These are phyloP conservation scores for Dryas octopetala DNA, from an alignment of 306 rosid species.

Conservation along the genomic window DNA sequence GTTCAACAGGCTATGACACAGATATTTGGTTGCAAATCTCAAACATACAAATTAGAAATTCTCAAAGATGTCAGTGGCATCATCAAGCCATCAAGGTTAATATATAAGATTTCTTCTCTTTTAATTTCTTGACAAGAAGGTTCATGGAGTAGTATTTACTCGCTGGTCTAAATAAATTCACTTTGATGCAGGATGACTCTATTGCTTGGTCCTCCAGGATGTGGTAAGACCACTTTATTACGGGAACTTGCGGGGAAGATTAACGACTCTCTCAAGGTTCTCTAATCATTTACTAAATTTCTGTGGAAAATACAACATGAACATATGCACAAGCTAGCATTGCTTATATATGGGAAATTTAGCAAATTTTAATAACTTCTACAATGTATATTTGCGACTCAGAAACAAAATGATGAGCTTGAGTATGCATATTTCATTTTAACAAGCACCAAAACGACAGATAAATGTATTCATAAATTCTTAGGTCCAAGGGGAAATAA, in stretches of 20 bases:
- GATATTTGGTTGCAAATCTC: slow-evolving; percentile 27
- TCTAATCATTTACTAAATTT: background rate
- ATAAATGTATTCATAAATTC: background rate
- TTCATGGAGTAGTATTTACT: background rate
- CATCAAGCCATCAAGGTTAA: slow-evolving; percentile 54
- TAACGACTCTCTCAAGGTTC: slow-evolving; percentile 47
- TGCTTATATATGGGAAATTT: background rate
- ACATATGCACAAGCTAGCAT: background rate
- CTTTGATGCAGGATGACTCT: slow-evolving; percentile 46
- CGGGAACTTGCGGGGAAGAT: slow-evolving; percentile 51
- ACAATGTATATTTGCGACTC: background rate
- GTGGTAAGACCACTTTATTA: slow-evolving; percentile 55
- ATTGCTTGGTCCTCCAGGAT: slow-evolving; percentile 54
- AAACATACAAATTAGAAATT: slow-evolving; percentile 33
- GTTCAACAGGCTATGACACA: slow-evolving; percentile 33
- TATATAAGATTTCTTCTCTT: background rate
- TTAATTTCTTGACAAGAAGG: background rate
- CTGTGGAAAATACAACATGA: background rate
- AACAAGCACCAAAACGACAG: background rate
- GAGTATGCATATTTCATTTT: no score
- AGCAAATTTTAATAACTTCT: no score
- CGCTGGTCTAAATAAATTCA: background rate
- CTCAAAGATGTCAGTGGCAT: slow-evolving; percentile 44
- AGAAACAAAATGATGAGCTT: background rate
- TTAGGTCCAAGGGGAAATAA: slow-evolving; percentile 27